Base-by-base conservation (phyloP, 352 stramenopile species). In the Phytophthora tubulina region DNA sequence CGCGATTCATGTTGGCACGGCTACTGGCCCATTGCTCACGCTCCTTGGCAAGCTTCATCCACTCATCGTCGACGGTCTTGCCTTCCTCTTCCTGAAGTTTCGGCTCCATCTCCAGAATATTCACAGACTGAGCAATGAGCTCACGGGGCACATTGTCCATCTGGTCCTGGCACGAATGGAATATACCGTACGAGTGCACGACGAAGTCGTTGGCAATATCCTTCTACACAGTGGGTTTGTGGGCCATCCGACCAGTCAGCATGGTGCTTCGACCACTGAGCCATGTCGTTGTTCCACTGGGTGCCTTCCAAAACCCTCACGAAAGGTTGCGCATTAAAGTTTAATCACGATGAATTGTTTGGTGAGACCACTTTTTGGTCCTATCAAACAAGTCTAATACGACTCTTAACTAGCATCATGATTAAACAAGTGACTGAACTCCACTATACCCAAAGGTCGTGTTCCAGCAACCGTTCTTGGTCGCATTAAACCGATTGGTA, bases 201-300 rank as follows among this genome's bases (percentile, higher is more conserved):
- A 96, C 93, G 75, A 87, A 96, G 69, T 95, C 89, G 64, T 91
- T 96, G 36, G 89, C 89, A 67, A 96, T 96, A 56, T 93, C 85
- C 67, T 94, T 95, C 3, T 87, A 95, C 72, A 96, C 88, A 15
- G 89, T 84, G 7, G 89, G 89, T 73, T 96, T 96, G 73, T 96
- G 87, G 31, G 86, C 85, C 76, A n/a, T 96, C 89, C 2, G 82
- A 92, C 89, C 89, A 96, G 78, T 94, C 86, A 30, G 87, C 89
- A 63, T 88, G 89, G 77, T 96, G 89, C 70, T 92, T 92, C 66
- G 82, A 92, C 89, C 89, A 96, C 54, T 90, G 82, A 2, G 89
- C 89, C 89, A 96, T 96, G 74, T 95, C 88, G 57, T 84, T 91
- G 78, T 96, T 96, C 89, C 89, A 96, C 70, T 96, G n/a, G n/a